Conservation (phyloP, 176 grass and related monocot genomes). For the Elymus sibiricus region DNA sequence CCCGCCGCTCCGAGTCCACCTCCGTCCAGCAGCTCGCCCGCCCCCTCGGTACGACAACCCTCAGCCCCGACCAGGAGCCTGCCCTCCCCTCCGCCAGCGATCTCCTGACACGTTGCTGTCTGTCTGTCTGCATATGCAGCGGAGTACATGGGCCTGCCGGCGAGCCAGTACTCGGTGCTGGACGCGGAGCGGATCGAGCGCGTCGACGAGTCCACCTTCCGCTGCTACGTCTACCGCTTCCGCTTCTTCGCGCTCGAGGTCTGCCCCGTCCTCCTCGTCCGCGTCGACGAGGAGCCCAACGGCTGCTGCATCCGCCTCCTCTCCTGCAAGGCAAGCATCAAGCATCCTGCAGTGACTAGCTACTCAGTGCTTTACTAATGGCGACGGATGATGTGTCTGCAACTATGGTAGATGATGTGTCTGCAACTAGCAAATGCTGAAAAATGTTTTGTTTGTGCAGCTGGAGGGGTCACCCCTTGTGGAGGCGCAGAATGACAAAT, state of each 20-base stretch:
- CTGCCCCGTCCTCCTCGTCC: constrained; percentile 91
- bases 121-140: constrained; percentile 17
- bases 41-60: constrained; percentile 45
- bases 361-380: not conserved
- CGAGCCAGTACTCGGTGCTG: constrained; percentile 96
- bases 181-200: constrained; percentile 97
- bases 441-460: constrained; percentile 30
- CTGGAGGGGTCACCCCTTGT: constrained; percentile 89
- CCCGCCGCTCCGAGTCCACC: constrained; percentile 68
- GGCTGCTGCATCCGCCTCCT: constrained; percentile 87
- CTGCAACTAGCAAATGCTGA: not conserved
- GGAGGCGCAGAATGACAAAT: constrained; percentile 97
- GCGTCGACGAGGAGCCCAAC: constrained; percentile 77
- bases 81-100: not conserved
- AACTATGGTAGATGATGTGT: not conserved
- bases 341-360: not conserved
- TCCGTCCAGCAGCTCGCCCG: constrained; percentile 69
- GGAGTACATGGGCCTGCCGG: constrained; percentile 96
- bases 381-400: not conserved
- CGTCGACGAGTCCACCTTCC: constrained; percentile 79
- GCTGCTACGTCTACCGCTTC: constrained; percentile 91
- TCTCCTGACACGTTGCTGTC: not conserved
- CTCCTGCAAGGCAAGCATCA: constrained; percentile 65
- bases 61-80: not conserved
- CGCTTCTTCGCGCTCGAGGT: constrained; percentile 95